These are phyloP conservation scores for Thamnidium elegans DNA, from an alignment of 192 early-diverging fungal species.

Conservation along the genomic window DNA sequence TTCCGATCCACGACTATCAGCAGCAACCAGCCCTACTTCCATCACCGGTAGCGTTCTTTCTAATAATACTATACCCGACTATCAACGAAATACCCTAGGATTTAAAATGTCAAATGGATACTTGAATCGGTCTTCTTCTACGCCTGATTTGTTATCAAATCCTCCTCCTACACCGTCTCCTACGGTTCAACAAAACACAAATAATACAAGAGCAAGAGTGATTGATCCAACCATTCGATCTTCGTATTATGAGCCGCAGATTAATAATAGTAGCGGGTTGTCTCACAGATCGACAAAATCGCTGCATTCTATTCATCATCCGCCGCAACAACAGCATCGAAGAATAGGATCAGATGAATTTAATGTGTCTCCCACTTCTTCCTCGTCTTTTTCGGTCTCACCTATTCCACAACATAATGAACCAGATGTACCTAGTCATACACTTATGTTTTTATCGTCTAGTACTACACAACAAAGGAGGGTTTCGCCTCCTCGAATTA, in stretches of 20 bases:
- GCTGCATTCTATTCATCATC: neutral
- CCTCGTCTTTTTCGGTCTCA: neutral
- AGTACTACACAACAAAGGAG: neutral
- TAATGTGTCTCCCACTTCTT: neutral
- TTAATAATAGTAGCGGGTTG: neutral
- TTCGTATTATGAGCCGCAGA: slow-evolving; percentile 9
- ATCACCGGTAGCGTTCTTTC: neutral
- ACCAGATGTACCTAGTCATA: neutral
- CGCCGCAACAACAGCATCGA: neutral
- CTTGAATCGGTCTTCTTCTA: slow-evolving; percentile 28
- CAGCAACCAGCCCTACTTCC: neutral
- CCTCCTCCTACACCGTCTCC: slow-evolving; percentile 1
- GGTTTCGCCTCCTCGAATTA: neutral
- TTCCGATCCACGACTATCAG: neutral
- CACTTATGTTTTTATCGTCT: slow-evolving; percentile 4
- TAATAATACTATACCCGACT: neutral
- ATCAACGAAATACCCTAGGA: slow-evolving; percentile 6
- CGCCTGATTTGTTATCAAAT: slow-evolving; percentile 22
- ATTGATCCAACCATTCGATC: slow-evolving; percentile 1
- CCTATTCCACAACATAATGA: neutral
- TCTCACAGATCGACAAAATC: neutral
- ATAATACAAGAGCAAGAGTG: no score
- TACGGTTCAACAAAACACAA: neutral
- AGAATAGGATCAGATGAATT: slow-evolving; percentile 2
- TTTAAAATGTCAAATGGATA: slow-evolving; percentile 3